Evolutionary conservation across 257 asterid species (phyloP).

Genomic region (Jasminum sambac): DNA sequence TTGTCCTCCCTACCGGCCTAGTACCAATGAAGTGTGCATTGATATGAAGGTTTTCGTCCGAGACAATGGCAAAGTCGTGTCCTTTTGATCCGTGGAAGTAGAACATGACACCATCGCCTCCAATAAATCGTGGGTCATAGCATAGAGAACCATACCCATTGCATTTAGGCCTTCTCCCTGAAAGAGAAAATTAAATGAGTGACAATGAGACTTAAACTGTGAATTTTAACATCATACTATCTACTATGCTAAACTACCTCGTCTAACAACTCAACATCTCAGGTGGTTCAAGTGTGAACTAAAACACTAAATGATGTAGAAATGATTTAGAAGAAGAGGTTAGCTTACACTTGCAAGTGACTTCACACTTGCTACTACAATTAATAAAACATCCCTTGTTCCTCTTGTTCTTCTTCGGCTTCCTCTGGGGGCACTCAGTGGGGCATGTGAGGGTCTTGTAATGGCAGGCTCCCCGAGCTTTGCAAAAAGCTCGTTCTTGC

Average conservation of each 20-base stretch:
- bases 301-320: background rate
- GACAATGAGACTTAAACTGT: background rate
- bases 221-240: background rate
- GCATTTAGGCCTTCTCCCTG: slow-evolving; percentile 72
- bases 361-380: slow-evolving; percentile 66
- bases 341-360: slow-evolving; percentile 60
- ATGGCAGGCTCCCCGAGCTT: slow-evolving; percentile 41
- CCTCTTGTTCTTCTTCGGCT: slow-evolving; percentile 60
- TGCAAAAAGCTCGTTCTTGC: slow-evolving; percentile 50
- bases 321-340: background rate
- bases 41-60: slow-evolving; percentile 67
- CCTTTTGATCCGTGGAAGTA: slow-evolving; percentile 79
- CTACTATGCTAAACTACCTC: too few relatives aligned
- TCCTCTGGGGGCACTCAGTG: slow-evolving; percentile 48
- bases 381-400: slow-evolving; percentile 61
- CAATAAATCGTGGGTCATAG: slow-evolving; percentile 75
- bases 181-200: background rate
- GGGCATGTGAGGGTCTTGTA: slow-evolving; percentile 56
- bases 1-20: slow-evolving; percentile 63
- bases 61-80: slow-evolving; percentile 54
- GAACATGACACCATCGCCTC: slow-evolving; percentile 81
- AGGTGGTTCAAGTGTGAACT: background rate
- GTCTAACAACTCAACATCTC: too few relatives aligned
- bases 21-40: slow-evolving; percentile 73
- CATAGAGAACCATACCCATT: slow-evolving; percentile 63